Percentiles rank a stretch among this genome's conserved stretches.
Conservation (phyloP, 179 eudicot species). For the Silene vulgaris region DNA sequence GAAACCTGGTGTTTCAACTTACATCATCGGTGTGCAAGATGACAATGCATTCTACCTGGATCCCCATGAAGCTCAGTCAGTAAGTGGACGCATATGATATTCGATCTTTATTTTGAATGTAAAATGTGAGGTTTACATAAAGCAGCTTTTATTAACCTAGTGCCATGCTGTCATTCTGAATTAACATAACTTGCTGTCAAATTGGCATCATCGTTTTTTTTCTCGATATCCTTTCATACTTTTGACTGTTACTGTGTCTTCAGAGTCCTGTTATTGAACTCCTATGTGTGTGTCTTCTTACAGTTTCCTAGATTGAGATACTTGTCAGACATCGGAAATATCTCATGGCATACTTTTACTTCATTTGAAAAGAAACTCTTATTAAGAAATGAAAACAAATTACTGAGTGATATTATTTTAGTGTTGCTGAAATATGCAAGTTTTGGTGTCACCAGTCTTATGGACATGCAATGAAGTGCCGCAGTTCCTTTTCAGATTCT, state of each 20-base stretch:
- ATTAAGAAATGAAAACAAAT: neutral
- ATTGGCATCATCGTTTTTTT: neutral
- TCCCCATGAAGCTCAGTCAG: constrained; percentile 92
- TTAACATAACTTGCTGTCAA: neutral
- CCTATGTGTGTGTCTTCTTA: neutral
- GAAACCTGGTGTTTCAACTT: constrained; percentile 93
- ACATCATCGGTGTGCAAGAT: constrained; percentile 86
- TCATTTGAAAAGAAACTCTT: neutral
- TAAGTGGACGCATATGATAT: constrained; percentile 26
- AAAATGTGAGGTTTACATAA: neutral
- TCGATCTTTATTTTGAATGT: neutral
- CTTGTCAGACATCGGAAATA: neutral
- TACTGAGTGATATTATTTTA: neutral
- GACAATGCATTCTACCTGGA: constrained; percentile 87
- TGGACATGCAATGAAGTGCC: neutral
- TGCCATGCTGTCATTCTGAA: neutral
- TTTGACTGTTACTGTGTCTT: neutral
- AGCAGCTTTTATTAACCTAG: neutral
- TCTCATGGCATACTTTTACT: too few species aligned
- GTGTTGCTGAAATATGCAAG: neutral
- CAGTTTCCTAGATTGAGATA: neutral
- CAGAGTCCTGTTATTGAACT: neutral
- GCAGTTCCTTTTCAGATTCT: neutral
- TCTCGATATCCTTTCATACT: neutral
- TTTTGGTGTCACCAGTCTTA: neutral